phyloP scores from a whole-genome alignment of 306 rosid genomes.

The Phaseolus lunatus region DNA sequence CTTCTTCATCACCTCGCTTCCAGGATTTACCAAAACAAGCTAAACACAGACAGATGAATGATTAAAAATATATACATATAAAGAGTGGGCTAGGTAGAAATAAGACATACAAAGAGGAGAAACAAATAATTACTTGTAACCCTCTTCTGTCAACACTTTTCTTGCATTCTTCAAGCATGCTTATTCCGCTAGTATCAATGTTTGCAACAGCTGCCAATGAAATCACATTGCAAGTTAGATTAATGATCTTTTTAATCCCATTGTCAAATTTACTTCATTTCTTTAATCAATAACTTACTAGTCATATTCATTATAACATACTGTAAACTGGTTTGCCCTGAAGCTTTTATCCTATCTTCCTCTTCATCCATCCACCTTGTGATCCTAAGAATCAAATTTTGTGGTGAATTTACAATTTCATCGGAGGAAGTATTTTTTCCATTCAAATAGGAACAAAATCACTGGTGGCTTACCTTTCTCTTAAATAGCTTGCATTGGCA shows the following conservation, averaged over 20 bases:
- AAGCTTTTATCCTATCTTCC: conserved; percentile 75
- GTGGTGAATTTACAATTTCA: conserved; percentile 3
- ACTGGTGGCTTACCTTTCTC: conserved; percentile 64
- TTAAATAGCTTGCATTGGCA: conserved; percentile 76
- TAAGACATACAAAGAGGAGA: too few species aligned
- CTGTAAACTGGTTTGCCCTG: conserved; percentile 67
- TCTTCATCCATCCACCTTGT: conserved; percentile 95
- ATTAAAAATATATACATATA: background rate
- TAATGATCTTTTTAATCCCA: background rate
- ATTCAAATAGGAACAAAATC: background rate
- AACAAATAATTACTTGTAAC: conserved; percentile 56
- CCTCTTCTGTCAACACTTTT: conserved; percentile 79
- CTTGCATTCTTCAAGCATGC: conserved; percentile 92
- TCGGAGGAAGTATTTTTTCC: background rate
- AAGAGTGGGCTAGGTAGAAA: too few species aligned
- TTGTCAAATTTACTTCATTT: background rate
- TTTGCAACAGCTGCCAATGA: conserved; percentile 76
- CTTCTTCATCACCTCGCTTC: conserved; percentile 92
- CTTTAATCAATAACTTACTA: conserved; percentile 53
- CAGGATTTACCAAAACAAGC: conserved; percentile 88
- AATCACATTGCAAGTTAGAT: conserved; percentile 36
- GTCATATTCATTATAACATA: conserved; percentile 82
- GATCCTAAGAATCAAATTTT: conserved; percentile 59
- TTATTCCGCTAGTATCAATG: conserved; percentile 95
- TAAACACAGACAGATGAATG: conserved; percentile 22